Evolutionary conservation across 1,284 basidiomycete species (phyloP).

Genomic region (Tilletiopsis washingtonensis): DNA sequence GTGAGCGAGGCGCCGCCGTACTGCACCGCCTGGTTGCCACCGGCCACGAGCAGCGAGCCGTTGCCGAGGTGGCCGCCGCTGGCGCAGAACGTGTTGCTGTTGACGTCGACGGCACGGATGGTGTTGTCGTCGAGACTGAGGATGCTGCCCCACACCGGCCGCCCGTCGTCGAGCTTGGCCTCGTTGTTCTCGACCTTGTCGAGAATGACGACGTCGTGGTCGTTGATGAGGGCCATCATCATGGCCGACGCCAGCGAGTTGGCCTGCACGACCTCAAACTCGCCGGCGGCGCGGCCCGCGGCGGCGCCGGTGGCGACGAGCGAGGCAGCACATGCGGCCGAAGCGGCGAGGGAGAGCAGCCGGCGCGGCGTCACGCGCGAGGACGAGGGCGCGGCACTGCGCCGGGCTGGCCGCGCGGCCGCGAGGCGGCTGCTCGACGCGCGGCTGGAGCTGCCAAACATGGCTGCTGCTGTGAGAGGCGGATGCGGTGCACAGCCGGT

Average conservation of each 20-base stretch:
- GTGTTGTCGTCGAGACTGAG: conserved; percentile 31
- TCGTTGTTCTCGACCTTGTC: conserved; percentile 50
- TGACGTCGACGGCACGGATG: conserved; percentile 33
- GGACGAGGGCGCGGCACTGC: too few relatives aligned
- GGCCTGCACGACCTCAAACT: conserved; percentile 33
- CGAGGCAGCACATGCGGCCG: too few relatives aligned
- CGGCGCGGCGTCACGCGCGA: too few relatives aligned
- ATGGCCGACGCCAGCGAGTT: conserved; percentile 44
- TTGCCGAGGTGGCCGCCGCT: conserved; percentile 44
- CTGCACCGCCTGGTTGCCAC: conserved; percentile 47
- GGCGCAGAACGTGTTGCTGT: conserved; percentile 49
- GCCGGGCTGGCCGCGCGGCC: too few relatives aligned
- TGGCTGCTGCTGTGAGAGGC: too few relatives aligned
- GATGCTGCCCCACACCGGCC: conserved; percentile 40
- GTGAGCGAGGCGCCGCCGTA: conserved; percentile 31
- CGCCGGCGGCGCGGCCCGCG: conserved; percentile 6
- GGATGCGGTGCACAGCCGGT: too few relatives aligned
- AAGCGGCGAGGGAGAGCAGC: too few relatives aligned
- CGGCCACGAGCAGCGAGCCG: conserved; percentile 46
- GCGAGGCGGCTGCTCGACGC: too few relatives aligned
- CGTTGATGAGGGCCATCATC: conserved; percentile 45
- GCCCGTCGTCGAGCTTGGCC: conserved; percentile 9
- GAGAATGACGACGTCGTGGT: conserved; percentile 46
- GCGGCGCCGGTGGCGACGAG: background rate
- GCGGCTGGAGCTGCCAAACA: too few relatives aligned